phyloP scores from a whole-genome alignment of 768 basidiomycete genomes.

The Lactarius sp. region DNA sequence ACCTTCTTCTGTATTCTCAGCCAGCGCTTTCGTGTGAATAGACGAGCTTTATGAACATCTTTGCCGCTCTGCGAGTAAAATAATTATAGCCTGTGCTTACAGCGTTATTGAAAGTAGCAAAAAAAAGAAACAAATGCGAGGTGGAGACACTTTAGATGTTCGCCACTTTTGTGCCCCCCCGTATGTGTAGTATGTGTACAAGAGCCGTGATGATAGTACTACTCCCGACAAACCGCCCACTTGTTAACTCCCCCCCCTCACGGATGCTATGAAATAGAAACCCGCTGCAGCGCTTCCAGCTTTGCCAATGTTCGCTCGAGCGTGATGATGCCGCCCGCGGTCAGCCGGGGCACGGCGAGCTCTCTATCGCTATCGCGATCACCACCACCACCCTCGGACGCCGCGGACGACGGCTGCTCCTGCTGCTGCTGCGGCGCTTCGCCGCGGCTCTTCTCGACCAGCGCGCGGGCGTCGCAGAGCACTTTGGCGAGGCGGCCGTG shows the following conservation, averaged over 20 bases:
- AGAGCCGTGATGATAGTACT: conserved; percentile 10
- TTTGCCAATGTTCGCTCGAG: conserved; percentile 70
- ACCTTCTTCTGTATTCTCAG: conserved; percentile 6
- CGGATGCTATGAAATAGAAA: conserved; percentile 3
- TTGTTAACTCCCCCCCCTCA: neutral
- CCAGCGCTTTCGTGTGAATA: conserved; percentile 9
- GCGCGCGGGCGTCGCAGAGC: conserved; percentile 50
- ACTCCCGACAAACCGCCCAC: conserved; percentile 3
- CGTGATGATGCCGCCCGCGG: conserved; percentile 72
- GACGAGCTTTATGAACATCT: neutral
- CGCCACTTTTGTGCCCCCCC: neutral
- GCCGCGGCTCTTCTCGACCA: conserved; percentile 65
- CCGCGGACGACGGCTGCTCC: conserved; percentile 25
- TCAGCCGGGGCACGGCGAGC: conserved; percentile 67
- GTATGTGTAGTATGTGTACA: conserved; percentile 1
- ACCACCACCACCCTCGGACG: neutral
- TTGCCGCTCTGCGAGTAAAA: neutral
- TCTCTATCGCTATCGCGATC: conserved; percentile 32
- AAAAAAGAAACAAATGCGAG: conserved; percentile 6
- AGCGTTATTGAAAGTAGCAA: neutral
- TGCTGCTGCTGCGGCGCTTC: neutral
- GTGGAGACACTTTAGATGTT: conserved; percentile 5
- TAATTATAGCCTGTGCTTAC: conserved; percentile 1
- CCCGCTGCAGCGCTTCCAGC: conserved; percentile 43
- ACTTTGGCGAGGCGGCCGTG: conserved; percentile 64